Evolutionary conservation across 441 rosid genomes (phyloP).

Genomic region (Jatropha multifida): DNA sequence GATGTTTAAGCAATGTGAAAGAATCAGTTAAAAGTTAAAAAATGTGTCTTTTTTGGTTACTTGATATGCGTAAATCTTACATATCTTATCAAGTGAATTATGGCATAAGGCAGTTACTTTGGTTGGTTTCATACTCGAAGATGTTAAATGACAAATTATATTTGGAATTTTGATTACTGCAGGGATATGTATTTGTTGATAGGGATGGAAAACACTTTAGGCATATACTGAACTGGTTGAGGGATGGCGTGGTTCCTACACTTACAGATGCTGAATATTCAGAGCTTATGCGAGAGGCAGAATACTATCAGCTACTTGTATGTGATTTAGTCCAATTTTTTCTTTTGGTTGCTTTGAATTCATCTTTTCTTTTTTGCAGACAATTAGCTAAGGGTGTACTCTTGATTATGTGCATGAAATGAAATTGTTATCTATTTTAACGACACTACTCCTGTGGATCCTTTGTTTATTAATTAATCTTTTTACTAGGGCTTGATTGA

Average conservation of each 20-base stretch:
- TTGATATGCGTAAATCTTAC: neutral
- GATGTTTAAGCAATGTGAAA: neutral
- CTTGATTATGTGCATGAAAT: neutral
- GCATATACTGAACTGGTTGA: constrained; percentile 87
- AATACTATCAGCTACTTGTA: constrained; percentile 84
- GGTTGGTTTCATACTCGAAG: neutral
- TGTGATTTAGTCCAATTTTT: constrained; percentile 20
- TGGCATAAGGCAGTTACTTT: neutral
- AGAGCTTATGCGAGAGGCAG: constrained; percentile 84
- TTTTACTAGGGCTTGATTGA: constrained; percentile 70
- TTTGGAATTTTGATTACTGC: constrained; percentile 26
- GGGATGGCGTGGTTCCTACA: constrained; percentile 74
- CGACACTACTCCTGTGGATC: neutral
- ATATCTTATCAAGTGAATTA: too few species aligned
- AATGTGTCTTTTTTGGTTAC: neutral
- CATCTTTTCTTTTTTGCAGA: neutral
- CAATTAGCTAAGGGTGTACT: neutral
- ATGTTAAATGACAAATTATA: neutral
- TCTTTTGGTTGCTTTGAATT: neutral
- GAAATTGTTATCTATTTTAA: neutral
- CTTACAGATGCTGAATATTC: constrained; percentile 56
- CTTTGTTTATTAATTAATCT: neutral
- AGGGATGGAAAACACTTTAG: constrained; percentile 88
- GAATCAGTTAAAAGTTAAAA: too few species aligned
- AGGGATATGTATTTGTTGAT: constrained; percentile 88